These are phyloP conservation scores for Achaetomium macrosporum DNA, from an alignment of 2,329 filamentous ascomycete genomes.

Conservation along the genomic window DNA sequence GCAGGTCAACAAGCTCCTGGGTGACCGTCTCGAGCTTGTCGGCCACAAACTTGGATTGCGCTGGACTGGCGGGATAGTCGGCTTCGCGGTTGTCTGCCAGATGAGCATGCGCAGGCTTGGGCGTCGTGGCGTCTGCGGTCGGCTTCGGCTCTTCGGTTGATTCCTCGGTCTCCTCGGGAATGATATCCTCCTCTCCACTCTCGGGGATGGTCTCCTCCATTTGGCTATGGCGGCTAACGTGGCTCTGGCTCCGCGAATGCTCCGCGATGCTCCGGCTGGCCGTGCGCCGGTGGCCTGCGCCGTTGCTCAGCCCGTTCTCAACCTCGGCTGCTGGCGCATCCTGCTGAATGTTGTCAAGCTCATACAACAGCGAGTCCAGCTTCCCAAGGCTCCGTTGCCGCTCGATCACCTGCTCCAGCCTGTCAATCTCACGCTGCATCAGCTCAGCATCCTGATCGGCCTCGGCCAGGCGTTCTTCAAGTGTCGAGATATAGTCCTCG, in stretches of 20 bases:
- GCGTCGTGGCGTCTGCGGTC: conserved; percentile 25
- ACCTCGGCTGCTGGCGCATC: conserved; percentile 42
- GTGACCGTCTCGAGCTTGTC: conserved; percentile 90
- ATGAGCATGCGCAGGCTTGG: conserved; percentile 19
- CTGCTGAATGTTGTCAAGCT: conserved; percentile 73
- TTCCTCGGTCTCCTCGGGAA: conserved; percentile 29
- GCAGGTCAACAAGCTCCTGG: conserved; percentile 84
- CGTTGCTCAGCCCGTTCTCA: conserved; percentile 33
- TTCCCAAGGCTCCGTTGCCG: conserved; percentile 92
- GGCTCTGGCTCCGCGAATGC: conserved; percentile 50
- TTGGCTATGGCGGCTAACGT: conserved; percentile 48
- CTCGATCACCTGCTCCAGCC: conserved; percentile 90
- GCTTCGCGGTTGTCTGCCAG: conserved; percentile 25
- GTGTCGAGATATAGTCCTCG: conserved; percentile 94
- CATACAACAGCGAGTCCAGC: conserved; percentile 84
- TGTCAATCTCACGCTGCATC: conserved; percentile 94
- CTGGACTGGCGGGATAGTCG: conserved; percentile 56
- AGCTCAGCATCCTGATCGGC: conserved; percentile 92
- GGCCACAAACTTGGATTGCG: conserved; percentile 77
- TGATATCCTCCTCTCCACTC: conserved; percentile 42
- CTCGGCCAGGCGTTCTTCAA: conserved; percentile 92
- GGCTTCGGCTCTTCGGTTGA: conserved; percentile 32
- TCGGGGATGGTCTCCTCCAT: conserved; percentile 52
- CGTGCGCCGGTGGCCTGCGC: conserved; percentile 39
- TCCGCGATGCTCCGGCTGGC: conserved; percentile 39